These are phyloP conservation scores for Avena eriantha DNA, from an alignment of 176 grass and related monocot species.

Conservation along the genomic window DNA sequence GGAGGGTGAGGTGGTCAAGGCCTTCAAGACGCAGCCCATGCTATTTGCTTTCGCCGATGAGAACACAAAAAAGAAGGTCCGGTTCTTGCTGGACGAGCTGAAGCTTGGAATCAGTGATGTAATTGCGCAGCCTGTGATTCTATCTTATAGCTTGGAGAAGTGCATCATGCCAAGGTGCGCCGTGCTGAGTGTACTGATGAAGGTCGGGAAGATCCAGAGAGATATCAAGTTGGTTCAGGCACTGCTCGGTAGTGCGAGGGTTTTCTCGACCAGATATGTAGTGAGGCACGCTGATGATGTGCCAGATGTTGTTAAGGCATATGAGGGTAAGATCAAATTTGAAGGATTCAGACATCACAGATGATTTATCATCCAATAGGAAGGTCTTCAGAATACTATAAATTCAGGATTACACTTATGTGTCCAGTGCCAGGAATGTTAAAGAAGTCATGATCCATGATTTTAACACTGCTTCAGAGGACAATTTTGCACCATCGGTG, in stretches of 20 bases:
- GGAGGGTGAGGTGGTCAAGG: conserved; percentile 32
- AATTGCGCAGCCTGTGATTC: conserved; percentile 2
- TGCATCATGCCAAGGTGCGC: conserved; percentile 48
- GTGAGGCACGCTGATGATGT: conserved; percentile 33
- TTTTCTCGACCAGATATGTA: conserved; percentile 24
- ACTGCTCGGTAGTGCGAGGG: neutral
- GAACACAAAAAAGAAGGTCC: conserved; percentile 29
- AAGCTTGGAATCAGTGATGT: conserved; percentile 41
- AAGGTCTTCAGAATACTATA: neutral
- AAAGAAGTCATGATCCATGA: conserved; percentile 16
- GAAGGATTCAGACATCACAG: conserved; percentile 33
- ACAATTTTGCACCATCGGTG: neutral
- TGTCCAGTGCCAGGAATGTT: neutral
- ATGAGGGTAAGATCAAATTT: conserved; percentile 60
- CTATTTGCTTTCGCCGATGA: conserved; percentile 27
- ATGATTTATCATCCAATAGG: conserved; percentile 18
- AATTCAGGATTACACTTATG: neutral
- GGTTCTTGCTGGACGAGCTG: conserved; percentile 42
- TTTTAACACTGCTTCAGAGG: conserved; percentile 21
- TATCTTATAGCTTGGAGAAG: conserved; percentile 56
- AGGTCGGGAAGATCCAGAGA: conserved; percentile 41
- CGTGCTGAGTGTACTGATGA: conserved; percentile 50
- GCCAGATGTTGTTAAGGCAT: neutral
- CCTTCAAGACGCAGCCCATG: conserved; percentile 43
- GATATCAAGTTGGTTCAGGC: neutral